Evolutionary conservation across 495 filamentous ascomycete genomes (phyloP).

Genomic region (Physcia stellaris): DNA sequence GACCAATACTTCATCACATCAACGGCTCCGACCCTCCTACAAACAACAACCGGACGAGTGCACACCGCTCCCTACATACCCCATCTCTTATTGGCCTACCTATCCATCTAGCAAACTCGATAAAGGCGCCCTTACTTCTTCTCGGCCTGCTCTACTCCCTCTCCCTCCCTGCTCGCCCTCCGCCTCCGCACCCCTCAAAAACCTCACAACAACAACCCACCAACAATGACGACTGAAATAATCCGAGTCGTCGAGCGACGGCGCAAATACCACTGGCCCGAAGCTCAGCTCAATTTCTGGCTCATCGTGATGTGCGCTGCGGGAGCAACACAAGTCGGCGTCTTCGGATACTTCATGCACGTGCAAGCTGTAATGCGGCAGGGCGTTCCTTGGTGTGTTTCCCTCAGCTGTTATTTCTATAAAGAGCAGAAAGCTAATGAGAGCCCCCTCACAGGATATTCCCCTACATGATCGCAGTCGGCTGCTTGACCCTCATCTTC

Average conservation of each 20-base stretch:
- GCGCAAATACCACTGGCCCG: conserved; percentile 85
- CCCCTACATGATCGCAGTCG: conserved; percentile 72
- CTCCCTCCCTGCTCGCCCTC: neutral
- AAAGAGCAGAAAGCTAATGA: neutral
- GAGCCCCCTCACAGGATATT: conserved; percentile 55
- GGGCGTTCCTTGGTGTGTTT: conserved; percentile 67
- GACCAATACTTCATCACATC: too few relatives aligned
- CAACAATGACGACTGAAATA: conserved; percentile 27
- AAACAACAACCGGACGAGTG: too few relatives aligned
- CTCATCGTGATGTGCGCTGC: conserved; percentile 75
- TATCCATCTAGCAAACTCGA: neutral
- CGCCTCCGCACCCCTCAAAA: conserved; percentile 2
- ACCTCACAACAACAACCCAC: neutral
- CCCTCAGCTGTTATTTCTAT: conserved; percentile 1
- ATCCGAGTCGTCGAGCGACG: conserved; percentile 28
- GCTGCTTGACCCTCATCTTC: conserved; percentile 58
- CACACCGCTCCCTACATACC: too few relatives aligned
- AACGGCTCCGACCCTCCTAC: too few relatives aligned
- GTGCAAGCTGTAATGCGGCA: conserved; percentile 61
- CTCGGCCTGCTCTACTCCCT: neutral
- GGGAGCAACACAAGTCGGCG: conserved; percentile 64
- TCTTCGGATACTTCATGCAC: conserved; percentile 73
- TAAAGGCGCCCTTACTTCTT: neutral
- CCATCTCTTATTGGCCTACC: too few relatives aligned
- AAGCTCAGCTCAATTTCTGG: conserved; percentile 84